Evolutionary conservation across 2,329 filamentous ascomycete species (phyloP).

Genomic region (Myriosclerotinia scirpicola): DNA sequence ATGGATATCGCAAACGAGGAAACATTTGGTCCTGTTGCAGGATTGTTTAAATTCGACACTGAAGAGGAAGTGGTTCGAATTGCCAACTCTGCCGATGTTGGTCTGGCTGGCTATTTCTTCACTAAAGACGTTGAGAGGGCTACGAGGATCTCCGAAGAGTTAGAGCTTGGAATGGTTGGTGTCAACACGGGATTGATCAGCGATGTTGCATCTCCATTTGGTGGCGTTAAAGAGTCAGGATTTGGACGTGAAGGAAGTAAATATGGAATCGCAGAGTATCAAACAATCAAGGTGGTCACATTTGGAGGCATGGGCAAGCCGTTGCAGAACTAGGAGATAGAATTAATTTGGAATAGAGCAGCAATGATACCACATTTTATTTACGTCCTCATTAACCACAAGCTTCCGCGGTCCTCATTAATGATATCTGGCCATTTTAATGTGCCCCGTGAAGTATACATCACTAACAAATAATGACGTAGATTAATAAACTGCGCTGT

Average conservation of each 20-base stretch:
- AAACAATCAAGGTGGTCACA: slow-evolving; percentile 49
- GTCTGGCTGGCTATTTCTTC: slow-evolving; percentile 94
- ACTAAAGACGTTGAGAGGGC: slow-evolving; percentile 61
- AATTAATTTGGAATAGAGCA: not conserved
- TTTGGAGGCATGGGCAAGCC: slow-evolving; percentile 62
- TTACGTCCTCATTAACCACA: not conserved
- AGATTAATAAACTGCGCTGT: no score
- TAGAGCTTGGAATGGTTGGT: slow-evolving; percentile 87
- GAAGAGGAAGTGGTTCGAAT: slow-evolving; percentile 84
- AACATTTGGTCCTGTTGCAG: slow-evolving; percentile 93
- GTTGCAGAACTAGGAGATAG: slow-evolving; percentile 45
- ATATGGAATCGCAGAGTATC: slow-evolving; percentile 54
- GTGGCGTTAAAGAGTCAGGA: slow-evolving; percentile 57
- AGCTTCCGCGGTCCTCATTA: no score
- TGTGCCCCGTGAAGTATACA: no score
- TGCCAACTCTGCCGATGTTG: slow-evolving; percentile 81
- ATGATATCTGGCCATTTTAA: no score
- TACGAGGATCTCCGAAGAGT: slow-evolving; percentile 61
- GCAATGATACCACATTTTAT: slow-evolving; percentile 15
- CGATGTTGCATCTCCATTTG: slow-evolving; percentile 55
- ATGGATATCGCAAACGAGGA: slow-evolving; percentile 88
- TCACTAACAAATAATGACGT: no score
- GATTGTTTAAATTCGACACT: slow-evolving; percentile 81
- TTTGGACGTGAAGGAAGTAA: slow-evolving; percentile 57
- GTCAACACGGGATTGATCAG: slow-evolving; percentile 71